Conservation (phyloP, 106 monocot genomes). For the Dendrobium huoshanense region DNA sequence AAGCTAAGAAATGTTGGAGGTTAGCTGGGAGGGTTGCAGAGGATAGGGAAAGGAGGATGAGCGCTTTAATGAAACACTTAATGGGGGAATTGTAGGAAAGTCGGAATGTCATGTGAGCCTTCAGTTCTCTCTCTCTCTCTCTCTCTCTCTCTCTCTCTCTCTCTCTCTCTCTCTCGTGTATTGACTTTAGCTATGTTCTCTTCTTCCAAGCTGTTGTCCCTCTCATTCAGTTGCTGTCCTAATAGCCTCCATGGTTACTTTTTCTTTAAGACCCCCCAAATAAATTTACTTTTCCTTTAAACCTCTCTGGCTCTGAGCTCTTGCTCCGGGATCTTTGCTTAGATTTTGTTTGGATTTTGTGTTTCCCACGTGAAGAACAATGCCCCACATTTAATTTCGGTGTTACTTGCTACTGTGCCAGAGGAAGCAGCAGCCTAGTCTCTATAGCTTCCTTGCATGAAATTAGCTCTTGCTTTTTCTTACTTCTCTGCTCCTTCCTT, state of each 20-base stretch:
- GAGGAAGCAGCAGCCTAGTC: not conserved
- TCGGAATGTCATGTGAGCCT: slow-evolving; percentile 31
- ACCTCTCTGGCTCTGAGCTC: slow-evolving; percentile 24
- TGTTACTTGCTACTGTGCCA: slow-evolving; percentile 6
- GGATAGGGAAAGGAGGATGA: not conserved
- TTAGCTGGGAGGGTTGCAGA: not conserved
- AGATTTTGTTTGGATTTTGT: slow-evolving; percentile 52
- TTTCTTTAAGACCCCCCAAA: slow-evolving; percentile 10
- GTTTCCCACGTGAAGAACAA: slow-evolving; percentile 53
- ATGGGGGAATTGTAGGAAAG: slow-evolving; percentile 26
- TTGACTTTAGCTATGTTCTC: slow-evolving; percentile 32
- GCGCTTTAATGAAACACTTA: slow-evolving; percentile 29
- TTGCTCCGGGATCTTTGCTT: slow-evolving; percentile 39
- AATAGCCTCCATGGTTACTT: slow-evolving; percentile 10
- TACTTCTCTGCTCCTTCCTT: not conserved
- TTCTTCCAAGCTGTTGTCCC: slow-evolving; percentile 26
- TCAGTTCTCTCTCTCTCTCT: slow-evolving; percentile 6
- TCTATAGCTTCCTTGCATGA: slow-evolving; percentile 4
- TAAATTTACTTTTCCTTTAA: slow-evolving; percentile 24
- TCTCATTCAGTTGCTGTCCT: slow-evolving; percentile 40
- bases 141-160: slow-evolving; percentile 8
- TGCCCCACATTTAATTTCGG: slow-evolving; percentile 22
- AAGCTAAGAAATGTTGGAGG: slow-evolving; percentile 19
- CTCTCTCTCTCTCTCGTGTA: not conserved
- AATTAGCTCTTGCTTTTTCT: slow-evolving; percentile 5